phyloP scores from a whole-genome alignment of 2,329 filamentous ascomycete species.

The Bimuria novae-zelandiae region DNA sequence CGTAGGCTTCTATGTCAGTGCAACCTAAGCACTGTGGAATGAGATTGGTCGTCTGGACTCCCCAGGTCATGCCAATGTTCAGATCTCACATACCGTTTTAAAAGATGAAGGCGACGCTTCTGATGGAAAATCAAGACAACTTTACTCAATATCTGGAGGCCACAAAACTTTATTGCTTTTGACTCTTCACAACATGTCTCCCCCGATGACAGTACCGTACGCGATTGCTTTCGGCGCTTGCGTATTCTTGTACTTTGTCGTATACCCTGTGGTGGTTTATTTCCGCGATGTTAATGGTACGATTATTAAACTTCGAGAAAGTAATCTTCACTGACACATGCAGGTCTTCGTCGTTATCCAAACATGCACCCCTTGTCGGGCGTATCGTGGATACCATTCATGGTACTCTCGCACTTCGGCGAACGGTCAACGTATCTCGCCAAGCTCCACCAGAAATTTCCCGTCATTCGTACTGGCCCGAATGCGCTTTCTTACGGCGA shows the following conservation, averaged over 20 bases:
- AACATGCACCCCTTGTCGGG: constrained; percentile 54
- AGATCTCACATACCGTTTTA: not conserved
- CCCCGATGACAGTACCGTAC: constrained; percentile 24
- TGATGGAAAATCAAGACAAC: not conserved
- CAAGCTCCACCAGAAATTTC: constrained; percentile 54
- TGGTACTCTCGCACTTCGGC: constrained; percentile 50
- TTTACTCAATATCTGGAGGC: not conserved
- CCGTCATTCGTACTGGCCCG: constrained; percentile 45
- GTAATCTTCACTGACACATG: constrained; percentile 1
- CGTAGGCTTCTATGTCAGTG: constrained; percentile 17
- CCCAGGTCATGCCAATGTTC: not conserved
- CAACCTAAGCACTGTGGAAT: constrained; percentile 1
- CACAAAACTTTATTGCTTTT: not conserved
- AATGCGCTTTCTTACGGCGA: constrained; percentile 40
- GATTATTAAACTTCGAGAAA: not conserved
- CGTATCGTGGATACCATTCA: constrained; percentile 54
- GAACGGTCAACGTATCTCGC: constrained; percentile 51
- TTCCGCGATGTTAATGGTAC: constrained; percentile 52
- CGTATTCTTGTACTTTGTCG: constrained; percentile 44
- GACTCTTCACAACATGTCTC: constrained; percentile 30
- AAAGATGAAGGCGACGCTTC: not conserved
- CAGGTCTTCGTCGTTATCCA: constrained; percentile 55
- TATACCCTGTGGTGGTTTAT: constrained; percentile 50
- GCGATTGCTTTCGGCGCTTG: constrained; percentile 28
- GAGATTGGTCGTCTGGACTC: not conserved